phyloP scores from a whole-genome alignment of 495 filamentous ascomycete genomes.

The Glutinoglossum americanum region DNA sequence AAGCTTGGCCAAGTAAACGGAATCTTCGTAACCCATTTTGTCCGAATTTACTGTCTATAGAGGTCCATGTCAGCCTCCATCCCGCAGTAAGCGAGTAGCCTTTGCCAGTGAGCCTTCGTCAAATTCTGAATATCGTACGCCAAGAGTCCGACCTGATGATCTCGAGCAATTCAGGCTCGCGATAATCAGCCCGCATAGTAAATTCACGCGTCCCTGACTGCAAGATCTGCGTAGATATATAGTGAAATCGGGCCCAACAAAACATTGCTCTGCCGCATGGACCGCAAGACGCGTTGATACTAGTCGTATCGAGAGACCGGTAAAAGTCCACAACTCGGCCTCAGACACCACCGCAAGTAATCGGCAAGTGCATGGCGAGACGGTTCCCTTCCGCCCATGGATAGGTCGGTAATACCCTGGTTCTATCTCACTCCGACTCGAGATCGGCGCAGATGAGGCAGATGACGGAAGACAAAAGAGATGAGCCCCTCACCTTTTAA shows the following conservation, averaged over 20 bases:
- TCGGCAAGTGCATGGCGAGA: neutral
- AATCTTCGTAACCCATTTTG: slow-evolving; percentile 92
- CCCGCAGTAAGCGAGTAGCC: neutral
- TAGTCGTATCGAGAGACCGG: neutral
- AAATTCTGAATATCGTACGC: neutral
- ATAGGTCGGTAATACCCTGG: neutral
- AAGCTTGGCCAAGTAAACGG: slow-evolving; percentile 98
- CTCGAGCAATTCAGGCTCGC: neutral
- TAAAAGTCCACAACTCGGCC: neutral
- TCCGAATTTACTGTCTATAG: slow-evolving; percentile 14
- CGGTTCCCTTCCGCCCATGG: neutral
- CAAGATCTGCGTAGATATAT: neutral
- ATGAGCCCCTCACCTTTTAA: neutral
- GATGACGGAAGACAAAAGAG: neutral
- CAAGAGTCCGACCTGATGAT: neutral
- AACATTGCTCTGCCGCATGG: neutral
- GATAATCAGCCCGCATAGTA: neutral
- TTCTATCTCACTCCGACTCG: neutral
- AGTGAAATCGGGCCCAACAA: neutral
- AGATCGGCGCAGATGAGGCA: neutral
- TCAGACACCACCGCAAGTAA: neutral
- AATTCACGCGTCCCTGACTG: neutral
- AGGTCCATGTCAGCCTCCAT: slow-evolving; percentile 2
- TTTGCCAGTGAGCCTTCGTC: neutral
- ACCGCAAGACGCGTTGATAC: neutral